These are phyloP conservation scores for Microsporum canis DNA, from an alignment of 2,329 filamentous ascomycete species.

Conservation along the genomic window DNA sequence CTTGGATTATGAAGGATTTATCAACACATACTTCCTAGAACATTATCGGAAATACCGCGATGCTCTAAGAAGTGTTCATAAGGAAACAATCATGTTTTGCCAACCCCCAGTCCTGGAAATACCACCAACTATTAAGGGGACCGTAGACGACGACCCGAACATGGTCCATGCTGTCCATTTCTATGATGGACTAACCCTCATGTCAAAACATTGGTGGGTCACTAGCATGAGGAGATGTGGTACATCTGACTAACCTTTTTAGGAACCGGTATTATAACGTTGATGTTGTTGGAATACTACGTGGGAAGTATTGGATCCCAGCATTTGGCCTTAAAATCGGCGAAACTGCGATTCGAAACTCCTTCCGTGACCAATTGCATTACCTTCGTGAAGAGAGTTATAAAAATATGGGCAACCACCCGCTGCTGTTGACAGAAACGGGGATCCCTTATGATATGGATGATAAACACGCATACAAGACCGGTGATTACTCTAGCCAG, in stretches of 20 bases:
- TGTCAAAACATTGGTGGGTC: slow-evolving; percentile 83
- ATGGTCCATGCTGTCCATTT: slow-evolving; percentile 93
- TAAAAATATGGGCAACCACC: slow-evolving; percentile 80
- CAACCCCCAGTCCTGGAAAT: slow-evolving; percentile 88
- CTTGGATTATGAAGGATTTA: slow-evolving; percentile 75
- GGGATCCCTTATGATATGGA: slow-evolving; percentile 99
- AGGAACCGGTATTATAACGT: slow-evolving; percentile 92
- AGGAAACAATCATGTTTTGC: slow-evolving; percentile 74
- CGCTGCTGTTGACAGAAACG: slow-evolving; percentile 85
- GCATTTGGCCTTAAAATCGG: slow-evolving; percentile 88
- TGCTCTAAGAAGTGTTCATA: slow-evolving; percentile 63
- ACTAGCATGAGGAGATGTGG: background rate
- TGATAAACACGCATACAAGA: slow-evolving; percentile 87
- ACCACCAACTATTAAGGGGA: slow-evolving; percentile 77
- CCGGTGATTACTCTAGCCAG: slow-evolving; percentile 88
- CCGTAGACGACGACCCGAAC: slow-evolving; percentile 73
- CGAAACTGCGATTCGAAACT: slow-evolving; percentile 88
- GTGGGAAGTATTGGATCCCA: slow-evolving; percentile 77
- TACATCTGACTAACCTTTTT: background rate
- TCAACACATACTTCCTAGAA: slow-evolving; percentile 81
- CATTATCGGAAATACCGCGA: slow-evolving; percentile 68
- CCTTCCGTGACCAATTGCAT: slow-evolving; percentile 74
- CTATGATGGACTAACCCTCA: slow-evolving; percentile 90
- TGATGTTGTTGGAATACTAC: slow-evolving; percentile 82
- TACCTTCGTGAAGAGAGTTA: slow-evolving; percentile 74